phyloP scores from a whole-genome alignment of 768 basidiomycete genomes.

The Xerocomus spinulosus region DNA sequence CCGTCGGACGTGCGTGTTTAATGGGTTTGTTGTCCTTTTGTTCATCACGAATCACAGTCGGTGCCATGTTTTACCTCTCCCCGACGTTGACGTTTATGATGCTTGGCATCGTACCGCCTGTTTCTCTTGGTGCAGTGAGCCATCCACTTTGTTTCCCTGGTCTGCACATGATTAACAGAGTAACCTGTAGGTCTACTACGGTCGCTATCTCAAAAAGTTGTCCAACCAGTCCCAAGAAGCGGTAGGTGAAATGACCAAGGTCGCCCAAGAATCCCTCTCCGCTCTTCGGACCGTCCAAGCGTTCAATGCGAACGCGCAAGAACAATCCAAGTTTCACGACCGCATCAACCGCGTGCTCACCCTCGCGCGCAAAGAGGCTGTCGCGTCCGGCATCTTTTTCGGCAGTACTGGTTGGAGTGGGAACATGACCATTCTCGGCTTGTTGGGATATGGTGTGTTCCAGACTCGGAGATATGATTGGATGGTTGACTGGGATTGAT shows the following conservation, averaged over 20 bases:
- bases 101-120: conserved; percentile 87
- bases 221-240: conserved; percentile 93
- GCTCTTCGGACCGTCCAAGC: conserved; percentile 88
- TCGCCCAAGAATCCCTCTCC: conserved; percentile 83
- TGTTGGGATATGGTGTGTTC: conserved; percentile 82
- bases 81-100: conserved; percentile 86
- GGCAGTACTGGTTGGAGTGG: conserved; percentile 91
- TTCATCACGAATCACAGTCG: conserved; percentile 48
- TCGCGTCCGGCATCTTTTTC: conserved; percentile 90
- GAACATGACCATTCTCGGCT: conserved; percentile 81
- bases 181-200: conserved; percentile 79
- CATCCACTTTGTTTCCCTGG: conserved; percentile 17
- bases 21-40: neutral
- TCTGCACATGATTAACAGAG: conserved; percentile 8
- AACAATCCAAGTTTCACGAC: conserved; percentile 71
- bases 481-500: conserved; percentile 1
- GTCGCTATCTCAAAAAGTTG: conserved; percentile 88
- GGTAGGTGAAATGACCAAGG: conserved; percentile 90
- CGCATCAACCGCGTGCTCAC: conserved; percentile 60
- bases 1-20: conserved; percentile 74
- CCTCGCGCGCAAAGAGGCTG: conserved; percentile 80
- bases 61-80: conserved; percentile 92
- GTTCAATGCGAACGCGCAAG: conserved; percentile 78
- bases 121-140: conserved; percentile 74
- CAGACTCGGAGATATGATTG: neutral